Conservation (phyloP, 2,329 filamentous ascomycete genomes). For the Macrophomina pseudophaseolina region DNA sequence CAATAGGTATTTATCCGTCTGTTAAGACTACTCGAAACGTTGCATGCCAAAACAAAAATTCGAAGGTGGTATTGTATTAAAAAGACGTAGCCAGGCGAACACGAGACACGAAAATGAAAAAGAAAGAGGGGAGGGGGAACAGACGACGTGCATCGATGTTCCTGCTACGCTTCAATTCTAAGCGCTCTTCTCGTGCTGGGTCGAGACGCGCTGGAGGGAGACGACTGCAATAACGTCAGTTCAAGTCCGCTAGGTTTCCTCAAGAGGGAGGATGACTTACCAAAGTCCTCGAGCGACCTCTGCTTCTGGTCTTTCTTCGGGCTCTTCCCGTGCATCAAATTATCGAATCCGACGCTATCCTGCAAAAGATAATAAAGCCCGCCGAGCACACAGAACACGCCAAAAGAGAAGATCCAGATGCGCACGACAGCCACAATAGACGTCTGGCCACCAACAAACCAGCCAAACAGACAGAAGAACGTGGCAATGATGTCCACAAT, state of each 20-base stretch:
- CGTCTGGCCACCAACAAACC: slow-evolving; percentile 73
- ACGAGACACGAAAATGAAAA: neutral
- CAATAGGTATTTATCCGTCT: neutral
- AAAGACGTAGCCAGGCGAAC: neutral
- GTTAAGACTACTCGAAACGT: too few species aligned
- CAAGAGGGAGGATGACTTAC: slow-evolving; percentile 60
- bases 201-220: slow-evolving; percentile 86
- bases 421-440: slow-evolving; percentile 84
- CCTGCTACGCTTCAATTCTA: slow-evolving; percentile 48
- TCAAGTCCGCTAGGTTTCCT: neutral
- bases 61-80: slow-evolving; percentile 23
- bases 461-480: slow-evolving; percentile 84
- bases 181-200: slow-evolving; percentile 86
- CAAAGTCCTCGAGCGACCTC: slow-evolving; percentile 85
- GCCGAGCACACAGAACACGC: slow-evolving; percentile 83
- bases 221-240: slow-evolving; percentile 71
- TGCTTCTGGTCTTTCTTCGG: slow-evolving; percentile 82
- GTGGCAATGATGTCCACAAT: slow-evolving; percentile 84
- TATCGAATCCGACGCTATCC: slow-evolving; percentile 81
- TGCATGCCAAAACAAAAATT: neutral
- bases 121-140: neutral
- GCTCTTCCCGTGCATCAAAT: slow-evolving; percentile 90
- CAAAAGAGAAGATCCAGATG: slow-evolving; percentile 91
- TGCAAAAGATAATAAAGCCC: slow-evolving; percentile 80
- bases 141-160: neutral